phyloP scores from a whole-genome alignment of 1,139 yeast genomes.

The Meyerozyma smithsonii region DNA sequence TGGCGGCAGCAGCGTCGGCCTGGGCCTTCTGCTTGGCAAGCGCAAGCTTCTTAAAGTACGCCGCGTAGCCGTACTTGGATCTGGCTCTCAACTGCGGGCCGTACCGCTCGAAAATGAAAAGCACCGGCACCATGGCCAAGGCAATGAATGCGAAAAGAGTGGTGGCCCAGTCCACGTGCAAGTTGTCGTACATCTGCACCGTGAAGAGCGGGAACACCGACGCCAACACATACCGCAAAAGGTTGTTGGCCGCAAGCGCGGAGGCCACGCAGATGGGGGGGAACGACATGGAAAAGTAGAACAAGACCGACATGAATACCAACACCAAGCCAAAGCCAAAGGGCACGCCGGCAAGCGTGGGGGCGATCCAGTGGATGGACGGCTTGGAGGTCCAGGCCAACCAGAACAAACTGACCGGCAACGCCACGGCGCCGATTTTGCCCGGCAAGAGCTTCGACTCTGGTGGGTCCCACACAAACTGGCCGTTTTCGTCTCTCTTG shows the following conservation, averaged over 20 bases:
- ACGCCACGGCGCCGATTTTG: constrained; percentile 55
- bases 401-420: constrained; percentile 75
- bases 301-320: constrained; percentile 67
- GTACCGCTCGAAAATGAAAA: constrained; percentile 46
- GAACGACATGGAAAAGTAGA: constrained; percentile 68
- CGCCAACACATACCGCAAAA: constrained; percentile 63
- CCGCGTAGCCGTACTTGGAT: constrained; percentile 57
- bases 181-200: constrained; percentile 37
- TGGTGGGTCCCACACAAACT: constrained; percentile 35
- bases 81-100: constrained; percentile 53
- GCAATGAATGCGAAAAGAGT: constrained; percentile 34
- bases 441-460: constrained; percentile 40
- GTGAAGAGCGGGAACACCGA: constrained; percentile 50
- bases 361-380: constrained; percentile 76
- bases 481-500: constrained; percentile 50
- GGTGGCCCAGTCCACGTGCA: constrained; percentile 37
- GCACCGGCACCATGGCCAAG: constrained; percentile 31
- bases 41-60: constrained; percentile 32
- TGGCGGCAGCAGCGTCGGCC: constrained; percentile 12
- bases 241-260: constrained; percentile 75
- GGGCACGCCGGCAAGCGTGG: constrained; percentile 69
- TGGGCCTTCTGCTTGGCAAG: constrained; percentile 19
- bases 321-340: constrained; percentile 72
- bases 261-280: constrained; percentile 75
- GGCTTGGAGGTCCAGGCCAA: constrained; percentile 70